These are phyloP conservation scores for Camellia granthamiana DNA, from an alignment of 148 eudicot species.

Conservation along the genomic window DNA sequence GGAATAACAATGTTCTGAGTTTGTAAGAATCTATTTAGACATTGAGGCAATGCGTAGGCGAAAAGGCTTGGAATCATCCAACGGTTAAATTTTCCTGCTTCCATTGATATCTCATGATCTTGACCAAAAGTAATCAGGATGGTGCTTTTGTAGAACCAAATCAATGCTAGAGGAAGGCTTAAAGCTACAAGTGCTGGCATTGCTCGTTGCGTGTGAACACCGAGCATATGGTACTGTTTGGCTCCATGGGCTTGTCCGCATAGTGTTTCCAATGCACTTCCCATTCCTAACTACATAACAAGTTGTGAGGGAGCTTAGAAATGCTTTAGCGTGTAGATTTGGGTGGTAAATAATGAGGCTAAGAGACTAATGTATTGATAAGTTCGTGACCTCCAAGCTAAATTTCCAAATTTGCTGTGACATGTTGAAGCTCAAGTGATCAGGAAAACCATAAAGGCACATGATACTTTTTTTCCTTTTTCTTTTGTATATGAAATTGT, in stretches of 20 bases:
- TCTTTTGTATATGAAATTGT: no score
- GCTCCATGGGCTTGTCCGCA: conserved; percentile 57
- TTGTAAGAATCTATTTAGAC: conserved; percentile 46
- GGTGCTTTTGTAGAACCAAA: conserved; percentile 31
- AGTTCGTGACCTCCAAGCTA: no score
- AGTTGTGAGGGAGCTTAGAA: background rate
- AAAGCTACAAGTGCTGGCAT: conserved; percentile 24
- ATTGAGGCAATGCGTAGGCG: conserved; percentile 43
- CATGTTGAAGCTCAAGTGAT: no score
- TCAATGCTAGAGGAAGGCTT: conserved; percentile 29
- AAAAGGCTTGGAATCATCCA: conserved; percentile 54
- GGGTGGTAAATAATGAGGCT: background rate
- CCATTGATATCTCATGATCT: conserved; percentile 35
- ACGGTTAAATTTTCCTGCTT: conserved; percentile 35
- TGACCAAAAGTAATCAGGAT: conserved; percentile 34
- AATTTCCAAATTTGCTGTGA: no score
- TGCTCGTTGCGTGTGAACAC: conserved; percentile 39
- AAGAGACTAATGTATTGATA: background rate
- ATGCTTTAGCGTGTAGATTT: no score
- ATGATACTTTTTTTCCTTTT: no score
- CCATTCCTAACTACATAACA: conserved; percentile 43
- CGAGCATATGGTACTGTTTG: conserved; percentile 42
- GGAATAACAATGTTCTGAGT: conserved; percentile 41
- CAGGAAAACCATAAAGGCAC: no score
- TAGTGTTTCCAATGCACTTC: conserved; percentile 50